Evolutionary conservation across 345 rosid genomes (phyloP).

Genomic region (Corchorus olitorius): DNA sequence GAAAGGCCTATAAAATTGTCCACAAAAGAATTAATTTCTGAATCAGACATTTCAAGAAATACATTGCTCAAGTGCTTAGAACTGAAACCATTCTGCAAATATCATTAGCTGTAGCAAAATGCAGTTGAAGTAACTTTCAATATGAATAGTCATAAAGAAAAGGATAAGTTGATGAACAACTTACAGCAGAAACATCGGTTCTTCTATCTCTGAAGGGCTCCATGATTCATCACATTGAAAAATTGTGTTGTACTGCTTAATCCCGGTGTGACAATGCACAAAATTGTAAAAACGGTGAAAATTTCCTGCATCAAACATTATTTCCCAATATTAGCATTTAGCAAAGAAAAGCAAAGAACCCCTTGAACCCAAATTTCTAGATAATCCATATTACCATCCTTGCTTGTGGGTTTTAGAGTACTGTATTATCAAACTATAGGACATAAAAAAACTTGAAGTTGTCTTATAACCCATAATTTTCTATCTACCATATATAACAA

Average conservation of each 20-base stretch:
- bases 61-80: no score
- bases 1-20: slow-evolving; percentile 21
- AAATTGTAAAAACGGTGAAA: slow-evolving; percentile 4
- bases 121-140: background rate
- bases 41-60: no score
- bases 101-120: no score
- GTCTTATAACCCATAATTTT: background rate
- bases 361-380: background rate
- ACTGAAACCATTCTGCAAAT: no score
- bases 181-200: slow-evolving; percentile 14
- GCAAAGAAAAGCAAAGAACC: background rate
- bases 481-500: no score
- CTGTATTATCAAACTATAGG: background rate
- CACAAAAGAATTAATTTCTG: background rate
- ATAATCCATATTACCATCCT: slow-evolving; percentile 6
- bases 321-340: background rate
- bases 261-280: background rate
- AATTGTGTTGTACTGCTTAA: background rate
- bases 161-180: background rate
- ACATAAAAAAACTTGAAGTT: background rate
- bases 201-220: slow-evolving; percentile 10
- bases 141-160: background rate
- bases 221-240: background rate
- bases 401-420: no score
- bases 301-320: slow-evolving; percentile 13